A percentile compares a stretch with the other conserved stretches of the same genome.
These are phyloP conservation scores for Trichoderma endophyticum DNA, from an alignment of 2,329 filamentous ascomycete species.

Conservation along the genomic window DNA sequence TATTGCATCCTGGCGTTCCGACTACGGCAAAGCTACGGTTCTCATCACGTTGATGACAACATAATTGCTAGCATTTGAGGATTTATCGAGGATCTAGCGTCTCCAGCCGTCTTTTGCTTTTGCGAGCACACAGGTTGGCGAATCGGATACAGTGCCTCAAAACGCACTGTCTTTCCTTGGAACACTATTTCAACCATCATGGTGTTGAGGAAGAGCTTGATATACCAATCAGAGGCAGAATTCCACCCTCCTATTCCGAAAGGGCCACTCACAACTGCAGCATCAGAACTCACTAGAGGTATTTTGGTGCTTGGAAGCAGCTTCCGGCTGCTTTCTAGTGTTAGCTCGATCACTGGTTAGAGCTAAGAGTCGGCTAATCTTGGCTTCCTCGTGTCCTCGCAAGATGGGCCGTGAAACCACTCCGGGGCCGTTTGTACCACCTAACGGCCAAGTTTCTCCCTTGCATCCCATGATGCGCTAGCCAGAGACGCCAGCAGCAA, in stretches of 20 bases:
- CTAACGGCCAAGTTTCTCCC: not conserved
- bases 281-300: not conserved
- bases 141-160: slow-evolving; percentile 1
- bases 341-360: not conserved
- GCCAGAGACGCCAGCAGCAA: not conserved
- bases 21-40: not conserved
- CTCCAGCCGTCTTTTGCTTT: not conserved
- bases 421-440: not conserved
- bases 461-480: not conserved
- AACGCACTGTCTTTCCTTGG: not conserved
- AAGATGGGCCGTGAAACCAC: not conserved
- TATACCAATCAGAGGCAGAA: not conserved
- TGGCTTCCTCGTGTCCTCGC: not conserved
- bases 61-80: not conserved
- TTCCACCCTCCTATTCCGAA: not conserved
- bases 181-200: not conserved
- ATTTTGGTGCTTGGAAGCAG: not conserved
- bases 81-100: not conserved
- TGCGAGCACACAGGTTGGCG: not conserved
- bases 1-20: not conserved
- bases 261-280: not conserved
- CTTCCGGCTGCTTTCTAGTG: not conserved
- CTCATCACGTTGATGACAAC: not conserved
- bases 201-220: not conserved
- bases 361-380: not conserved